Evolutionary conservation across 352 stramenopile species (phyloP).

Genomic region (Phytophthora quininea): DNA sequence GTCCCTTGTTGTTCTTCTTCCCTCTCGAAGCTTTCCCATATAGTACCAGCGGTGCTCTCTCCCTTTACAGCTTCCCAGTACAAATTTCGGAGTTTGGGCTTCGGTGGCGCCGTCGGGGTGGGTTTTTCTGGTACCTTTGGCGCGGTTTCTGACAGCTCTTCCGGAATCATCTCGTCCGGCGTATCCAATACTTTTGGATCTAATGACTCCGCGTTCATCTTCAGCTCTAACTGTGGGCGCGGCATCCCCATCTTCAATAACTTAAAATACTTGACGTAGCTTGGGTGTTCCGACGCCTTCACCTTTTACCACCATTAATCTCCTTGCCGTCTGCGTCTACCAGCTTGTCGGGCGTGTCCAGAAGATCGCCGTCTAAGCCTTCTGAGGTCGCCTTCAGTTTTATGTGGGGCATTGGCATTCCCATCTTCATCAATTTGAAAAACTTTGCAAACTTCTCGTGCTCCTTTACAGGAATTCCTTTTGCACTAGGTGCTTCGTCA

Average conservation of each 20-base stretch:
- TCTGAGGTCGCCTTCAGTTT: slow-evolving; percentile 88
- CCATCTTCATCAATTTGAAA: slow-evolving; percentile 94
- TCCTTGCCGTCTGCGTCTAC: slow-evolving; percentile 61
- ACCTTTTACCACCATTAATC: slow-evolving; percentile 41
- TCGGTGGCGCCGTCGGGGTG: slow-evolving; percentile 52
- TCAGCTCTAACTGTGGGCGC: slow-evolving; percentile 90
- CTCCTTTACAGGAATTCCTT: slow-evolving; percentile 51
- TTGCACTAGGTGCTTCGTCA: slow-evolving; percentile 13
- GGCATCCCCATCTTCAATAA: slow-evolving; percentile 96
- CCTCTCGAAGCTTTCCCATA: slow-evolving; percentile 73
- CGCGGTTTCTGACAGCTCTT: slow-evolving; percentile 33
- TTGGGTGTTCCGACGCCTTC: slow-evolving; percentile 82
- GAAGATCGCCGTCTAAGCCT: slow-evolving; percentile 56
- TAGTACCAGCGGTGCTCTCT: slow-evolving; percentile 63
- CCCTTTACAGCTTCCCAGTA: slow-evolving; percentile 84
- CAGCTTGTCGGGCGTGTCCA: slow-evolving; percentile 69
- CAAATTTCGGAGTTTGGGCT: slow-evolving; percentile 83
- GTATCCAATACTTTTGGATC: slow-evolving; percentile 90
- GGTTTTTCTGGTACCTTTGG: slow-evolving; percentile 36
- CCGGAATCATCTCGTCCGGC: slow-evolving; percentile 72
- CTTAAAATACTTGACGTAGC: slow-evolving; percentile 96
- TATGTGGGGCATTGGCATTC: slow-evolving; percentile 85
- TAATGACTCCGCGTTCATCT: slow-evolving; percentile 91
- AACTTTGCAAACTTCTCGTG: slow-evolving; percentile 89
- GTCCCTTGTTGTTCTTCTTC: slow-evolving; percentile 36